Percentiles rank a stretch among this genome's conserved stretches.
These are phyloP conservation scores for Chlorociboria aeruginascens DNA, from an alignment of 495 filamentous ascomycete species.

Conservation along the genomic window DNA sequence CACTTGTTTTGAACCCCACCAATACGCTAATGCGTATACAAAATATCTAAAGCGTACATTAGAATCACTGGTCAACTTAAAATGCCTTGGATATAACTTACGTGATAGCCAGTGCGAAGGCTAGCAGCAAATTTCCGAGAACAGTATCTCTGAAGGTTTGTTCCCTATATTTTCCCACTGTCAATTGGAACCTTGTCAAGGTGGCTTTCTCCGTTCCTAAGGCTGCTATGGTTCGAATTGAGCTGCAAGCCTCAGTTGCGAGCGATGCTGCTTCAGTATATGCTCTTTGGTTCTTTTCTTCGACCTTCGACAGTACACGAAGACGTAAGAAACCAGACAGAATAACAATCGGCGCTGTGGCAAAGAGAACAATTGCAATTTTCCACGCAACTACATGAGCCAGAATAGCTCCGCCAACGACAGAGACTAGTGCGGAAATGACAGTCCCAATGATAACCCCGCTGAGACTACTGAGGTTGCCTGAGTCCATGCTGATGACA, in stretches of 20 bases:
- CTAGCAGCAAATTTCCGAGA: conserved; percentile 41
- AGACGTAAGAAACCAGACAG: conserved; percentile 40
- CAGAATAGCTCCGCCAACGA: conserved; percentile 38
- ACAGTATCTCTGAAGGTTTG: conserved; percentile 22
- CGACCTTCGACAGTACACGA: conserved; percentile 36
- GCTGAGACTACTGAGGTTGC: conserved; percentile 33
- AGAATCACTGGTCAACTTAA: conserved; percentile 26
- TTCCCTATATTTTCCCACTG: conserved; percentile 27
- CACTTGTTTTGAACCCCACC: conserved; percentile 53
- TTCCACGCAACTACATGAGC: conserved; percentile 51
- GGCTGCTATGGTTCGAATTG: conserved; percentile 47
- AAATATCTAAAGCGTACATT: conserved; percentile 21
- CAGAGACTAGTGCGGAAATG: conserved; percentile 27
- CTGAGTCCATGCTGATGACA: conserved; percentile 38
- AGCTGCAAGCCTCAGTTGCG: conserved; percentile 43
- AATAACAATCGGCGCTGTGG: conserved; percentile 37
- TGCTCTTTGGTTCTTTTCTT: conserved; percentile 44
- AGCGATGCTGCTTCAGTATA: conserved; percentile 43
- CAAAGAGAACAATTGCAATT: conserved; percentile 41
- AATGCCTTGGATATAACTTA: conserved; percentile 25
- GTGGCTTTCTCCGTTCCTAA: conserved; percentile 38
- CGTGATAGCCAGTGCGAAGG: conserved; percentile 28
- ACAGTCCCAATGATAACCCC: conserved; percentile 29
- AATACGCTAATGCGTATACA: conserved; percentile 56
- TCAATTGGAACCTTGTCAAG: conserved; percentile 27